Percentiles rank a stretch among this genome's conserved stretches.
Conservation (phyloP, 2,329 filamentous ascomycete genomes). For the Aspergillus caelatus region DNA sequence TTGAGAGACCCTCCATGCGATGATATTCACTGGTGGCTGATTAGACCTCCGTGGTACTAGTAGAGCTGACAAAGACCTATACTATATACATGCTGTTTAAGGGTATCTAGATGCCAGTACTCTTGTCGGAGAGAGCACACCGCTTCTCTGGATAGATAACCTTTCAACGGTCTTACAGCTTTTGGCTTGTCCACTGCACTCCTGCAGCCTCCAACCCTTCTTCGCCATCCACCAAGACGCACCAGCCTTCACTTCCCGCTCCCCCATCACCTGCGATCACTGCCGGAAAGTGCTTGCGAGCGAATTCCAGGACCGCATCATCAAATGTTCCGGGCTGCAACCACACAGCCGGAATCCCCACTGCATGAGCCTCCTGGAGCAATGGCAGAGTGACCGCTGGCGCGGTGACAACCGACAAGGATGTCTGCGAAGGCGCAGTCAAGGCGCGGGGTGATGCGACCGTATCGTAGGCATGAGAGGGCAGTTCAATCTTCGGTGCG, state of each 20-base stretch:
- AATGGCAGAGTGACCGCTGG: constrained; percentile 74
- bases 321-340: constrained; percentile 90
- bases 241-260: constrained; percentile 75
- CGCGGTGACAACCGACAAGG: constrained; percentile 84
- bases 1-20: not conserved
- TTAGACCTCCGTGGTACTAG: too few relatives aligned
- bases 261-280: constrained; percentile 69
- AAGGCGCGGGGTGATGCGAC: constrained; percentile 68
- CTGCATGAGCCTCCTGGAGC: constrained; percentile 73
- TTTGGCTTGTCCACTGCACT: constrained; percentile 52
- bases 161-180: constrained; percentile 31
- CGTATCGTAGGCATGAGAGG: constrained; percentile 62
- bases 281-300: constrained; percentile 68
- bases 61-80: not conserved
- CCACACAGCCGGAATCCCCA: constrained; percentile 77
- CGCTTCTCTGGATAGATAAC: not conserved
- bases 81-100: not conserved
- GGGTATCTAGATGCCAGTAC: not conserved
- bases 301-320: constrained; percentile 71
- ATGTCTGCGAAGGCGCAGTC: constrained; percentile 67
- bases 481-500: constrained; percentile 65
- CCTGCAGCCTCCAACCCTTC: constrained; percentile 58
- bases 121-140: not conserved
- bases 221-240: constrained; percentile 83
- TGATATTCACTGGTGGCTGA: not conserved